These are phyloP conservation scores for Ambrosia artemisiifolia DNA, from an alignment of 129 eudicot genomes.

Conservation along the genomic window DNA sequence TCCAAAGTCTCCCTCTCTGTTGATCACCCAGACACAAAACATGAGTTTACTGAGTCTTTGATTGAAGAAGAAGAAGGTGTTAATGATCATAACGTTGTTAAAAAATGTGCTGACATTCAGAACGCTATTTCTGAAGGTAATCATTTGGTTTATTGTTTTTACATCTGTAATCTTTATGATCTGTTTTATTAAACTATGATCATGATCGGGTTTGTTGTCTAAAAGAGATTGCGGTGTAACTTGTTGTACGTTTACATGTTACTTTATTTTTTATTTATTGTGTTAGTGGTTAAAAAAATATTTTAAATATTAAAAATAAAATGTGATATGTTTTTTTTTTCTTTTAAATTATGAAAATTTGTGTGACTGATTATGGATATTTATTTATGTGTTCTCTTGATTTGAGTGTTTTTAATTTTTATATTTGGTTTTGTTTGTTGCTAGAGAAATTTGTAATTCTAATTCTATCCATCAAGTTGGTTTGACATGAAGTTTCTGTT, in stretches of 20 bases:
- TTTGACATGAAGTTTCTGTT: not conserved
- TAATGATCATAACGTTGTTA: slow-evolving; percentile 49
- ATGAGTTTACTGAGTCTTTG: slow-evolving; percentile 41
- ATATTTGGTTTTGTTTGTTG: not conserved
- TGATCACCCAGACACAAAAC: slow-evolving; percentile 33
- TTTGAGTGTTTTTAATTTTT: not conserved
- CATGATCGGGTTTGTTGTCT: too few relatives aligned
- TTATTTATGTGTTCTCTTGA: not conserved
- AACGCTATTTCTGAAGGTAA: slow-evolving; percentile 65
- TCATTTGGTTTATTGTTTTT: not conserved
- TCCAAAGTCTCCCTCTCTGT: slow-evolving; percentile 44
- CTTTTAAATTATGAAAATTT: not conserved
- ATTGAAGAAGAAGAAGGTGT: slow-evolving; percentile 67
- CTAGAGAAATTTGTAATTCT: not conserved
- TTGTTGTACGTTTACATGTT: too few relatives aligned
- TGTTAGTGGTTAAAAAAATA: too few relatives aligned
- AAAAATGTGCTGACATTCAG: slow-evolving; percentile 69
- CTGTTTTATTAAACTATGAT: too few relatives aligned
- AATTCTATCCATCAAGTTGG: not conserved
- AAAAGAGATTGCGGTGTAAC: too few relatives aligned
- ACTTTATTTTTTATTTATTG: too few relatives aligned
- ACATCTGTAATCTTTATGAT: not conserved
- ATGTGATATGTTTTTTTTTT: too few relatives aligned
- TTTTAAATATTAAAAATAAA: too few relatives aligned
- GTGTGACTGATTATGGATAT: not conserved